Base-by-base conservation (phyloP, 129 eudicot genomes). In the Arctium lappa region DNA sequence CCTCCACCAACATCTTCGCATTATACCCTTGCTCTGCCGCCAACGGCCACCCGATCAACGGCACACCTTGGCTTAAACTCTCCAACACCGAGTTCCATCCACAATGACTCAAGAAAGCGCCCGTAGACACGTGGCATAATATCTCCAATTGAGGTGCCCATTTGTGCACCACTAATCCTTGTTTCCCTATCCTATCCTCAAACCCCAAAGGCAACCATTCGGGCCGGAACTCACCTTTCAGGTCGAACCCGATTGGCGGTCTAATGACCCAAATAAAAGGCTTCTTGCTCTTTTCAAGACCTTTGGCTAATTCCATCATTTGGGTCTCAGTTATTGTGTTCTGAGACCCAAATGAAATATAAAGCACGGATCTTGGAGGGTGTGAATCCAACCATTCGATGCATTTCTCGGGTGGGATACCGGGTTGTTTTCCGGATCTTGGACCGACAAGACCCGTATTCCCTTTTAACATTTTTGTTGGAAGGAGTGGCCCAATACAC, bases 91-190 rank as follows among this genome's bases (percentile, higher is more conserved):
- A 93, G 76, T 91, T 95, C 97, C 99, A 95, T 38, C 98, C 97
- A 16, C 97, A 92, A 83, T 95, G 97, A n/a, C 89, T 92, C 76
- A 94, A 69, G 68, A 93, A 91, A 16, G 92, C 97, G 5, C 89
- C 93, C 0, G 88, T 91, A 7, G 97, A 89, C 63, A 44, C 65
- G 73, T 91, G 97, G 31, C 93, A 80, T 31, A 92, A 78, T 13
- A 95, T 92, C 78, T 92, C 97, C 87, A 90, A 40, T 39, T 95
- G 97, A 4, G 98, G 97, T 0, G 92, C 98, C 94, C 97, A 92
- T 15, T 84, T 72, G 8, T 85, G 86, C 76, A 92, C 90, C 40
- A 95, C 11, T 39, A 94, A 75, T 5, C 97, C 98, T 63, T 71
- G 86, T 12, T 74, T 82, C 0, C 31, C 29, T 53, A 83, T 50